A percentile compares a stretch with the other conserved stretches of the same genome.
phyloP scores from a whole-genome alignment of 2,329 filamentous ascomycete genomes.

The Calonectria henricotiae region DNA sequence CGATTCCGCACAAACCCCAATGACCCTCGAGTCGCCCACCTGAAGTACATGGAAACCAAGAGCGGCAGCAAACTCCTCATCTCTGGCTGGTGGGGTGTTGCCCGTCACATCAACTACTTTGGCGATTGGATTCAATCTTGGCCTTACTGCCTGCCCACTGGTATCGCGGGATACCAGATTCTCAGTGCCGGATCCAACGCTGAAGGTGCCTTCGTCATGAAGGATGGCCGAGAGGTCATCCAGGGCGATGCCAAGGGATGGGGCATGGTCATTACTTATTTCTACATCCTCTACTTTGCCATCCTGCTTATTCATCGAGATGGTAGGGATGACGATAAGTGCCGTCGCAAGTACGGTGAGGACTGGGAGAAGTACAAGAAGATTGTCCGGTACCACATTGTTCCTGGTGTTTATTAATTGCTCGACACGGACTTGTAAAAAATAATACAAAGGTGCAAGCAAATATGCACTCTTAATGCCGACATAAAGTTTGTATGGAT shows the following conservation, averaged over 20 bases:
- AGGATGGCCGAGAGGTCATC: slow-evolving; percentile 76
- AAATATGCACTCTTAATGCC: background rate
- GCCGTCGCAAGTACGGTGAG: slow-evolving; percentile 89
- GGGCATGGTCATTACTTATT: slow-evolving; percentile 93
- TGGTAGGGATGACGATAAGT: slow-evolving; percentile 91
- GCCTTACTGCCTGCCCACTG: slow-evolving; percentile 91
- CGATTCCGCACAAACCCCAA: slow-evolving; percentile 89
- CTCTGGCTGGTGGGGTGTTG: slow-evolving; percentile 93
- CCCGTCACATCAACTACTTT: slow-evolving; percentile 95
- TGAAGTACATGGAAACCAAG: slow-evolving; percentile 89
- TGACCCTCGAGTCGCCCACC: slow-evolving; percentile 83
- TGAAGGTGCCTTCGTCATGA: slow-evolving; percentile 71
- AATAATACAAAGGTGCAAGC: background rate
- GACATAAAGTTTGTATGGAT: background rate
- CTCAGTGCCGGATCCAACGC: slow-evolving; percentile 69
- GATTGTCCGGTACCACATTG: slow-evolving; percentile 84
- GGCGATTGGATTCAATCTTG: slow-evolving; percentile 96
- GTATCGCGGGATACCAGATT: slow-evolving; percentile 86
- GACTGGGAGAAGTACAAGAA: slow-evolving; percentile 94
- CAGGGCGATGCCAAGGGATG: slow-evolving; percentile 84
- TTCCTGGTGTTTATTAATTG: slow-evolving; percentile 85
- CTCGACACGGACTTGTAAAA: slow-evolving; percentile 11
- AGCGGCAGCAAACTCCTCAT: slow-evolving; percentile 86
- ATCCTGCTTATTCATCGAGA: slow-evolving; percentile 90
- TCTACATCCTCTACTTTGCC: slow-evolving; percentile 94